phyloP scores from a whole-genome alignment of 345 rosid genomes.

The rapeseed (Brassica napus) region Da-Ae NC_063439.1:27966501-27967000 shows the following conservation, averaged over 20 bases:
- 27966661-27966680: not conserved
- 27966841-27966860: not conserved
- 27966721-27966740: conserved; percentile 56
- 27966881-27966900: conserved; percentile 94
- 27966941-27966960: conserved; percentile 79
- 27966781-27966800: conserved; percentile 56
- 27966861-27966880: conserved; percentile 47
- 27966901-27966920: conserved; percentile 85
- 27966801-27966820: conserved; percentile 6
- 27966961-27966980: conserved; percentile 73
- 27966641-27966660: not conserved
- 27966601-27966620: conserved; percentile 30
- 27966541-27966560: conserved; percentile 94
- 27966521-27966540: conserved; percentile 98
- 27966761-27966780: conserved; percentile 84
- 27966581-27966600: conserved; percentile 86
- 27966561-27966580: conserved; percentile 90
- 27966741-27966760: conserved; percentile 89
- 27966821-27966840: not conserved
- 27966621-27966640: conserved; percentile 20
- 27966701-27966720: not conserved
- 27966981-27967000: not conserved
- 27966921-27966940: conserved; percentile 76
- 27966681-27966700: not conserved
- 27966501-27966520: conserved; percentile 74